Conservation (phyloP, 1,284 basidiomycete genomes). For the Rhizoctonia solani region DNA sequence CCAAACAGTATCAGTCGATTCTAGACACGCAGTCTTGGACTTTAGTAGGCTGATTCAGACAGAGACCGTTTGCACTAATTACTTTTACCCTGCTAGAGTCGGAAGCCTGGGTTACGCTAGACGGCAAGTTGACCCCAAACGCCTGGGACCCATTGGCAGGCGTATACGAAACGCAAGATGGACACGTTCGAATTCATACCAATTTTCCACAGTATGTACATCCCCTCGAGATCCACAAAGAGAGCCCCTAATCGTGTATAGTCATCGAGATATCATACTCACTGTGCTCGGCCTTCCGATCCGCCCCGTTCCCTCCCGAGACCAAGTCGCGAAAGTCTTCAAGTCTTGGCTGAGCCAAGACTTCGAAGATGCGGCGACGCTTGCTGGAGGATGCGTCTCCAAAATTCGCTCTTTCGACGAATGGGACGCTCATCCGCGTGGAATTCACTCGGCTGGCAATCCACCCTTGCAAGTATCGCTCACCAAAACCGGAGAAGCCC, state of each 20-base stretch:
- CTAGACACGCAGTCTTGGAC: conserved; percentile 60
- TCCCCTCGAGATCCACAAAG: not conserved
- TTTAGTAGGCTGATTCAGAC: conserved; percentile 53
- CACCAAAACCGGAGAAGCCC: conserved; percentile 55
- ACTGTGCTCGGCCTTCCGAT: conserved; percentile 49
- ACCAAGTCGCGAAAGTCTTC: conserved; percentile 52
- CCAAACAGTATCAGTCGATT: conserved; percentile 59
- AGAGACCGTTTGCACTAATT: not conserved
- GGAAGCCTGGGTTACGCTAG: conserved; percentile 55
- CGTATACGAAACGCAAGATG: conserved; percentile 57
- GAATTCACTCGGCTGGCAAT: conserved; percentile 47
- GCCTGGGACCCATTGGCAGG: conserved; percentile 60
- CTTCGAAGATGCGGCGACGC: conserved; percentile 57
- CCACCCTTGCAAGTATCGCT: conserved; percentile 53
- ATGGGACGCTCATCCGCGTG: conserved; percentile 59
- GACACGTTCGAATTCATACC: conserved; percentile 60
- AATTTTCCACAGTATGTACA: conserved; percentile 63
- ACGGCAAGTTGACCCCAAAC: conserved; percentile 47
- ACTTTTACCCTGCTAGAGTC: conserved; percentile 48
- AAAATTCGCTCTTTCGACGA: conserved; percentile 56
- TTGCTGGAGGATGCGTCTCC: conserved; percentile 57
- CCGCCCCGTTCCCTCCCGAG: conserved; percentile 43
- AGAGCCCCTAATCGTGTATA: conserved; percentile 40
- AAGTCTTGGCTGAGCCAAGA: conserved; percentile 53
- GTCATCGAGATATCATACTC: conserved; percentile 59